phyloP scores from a whole-genome alignment of 805 yeast species.

The Ogataea polymorpha region DNA sequence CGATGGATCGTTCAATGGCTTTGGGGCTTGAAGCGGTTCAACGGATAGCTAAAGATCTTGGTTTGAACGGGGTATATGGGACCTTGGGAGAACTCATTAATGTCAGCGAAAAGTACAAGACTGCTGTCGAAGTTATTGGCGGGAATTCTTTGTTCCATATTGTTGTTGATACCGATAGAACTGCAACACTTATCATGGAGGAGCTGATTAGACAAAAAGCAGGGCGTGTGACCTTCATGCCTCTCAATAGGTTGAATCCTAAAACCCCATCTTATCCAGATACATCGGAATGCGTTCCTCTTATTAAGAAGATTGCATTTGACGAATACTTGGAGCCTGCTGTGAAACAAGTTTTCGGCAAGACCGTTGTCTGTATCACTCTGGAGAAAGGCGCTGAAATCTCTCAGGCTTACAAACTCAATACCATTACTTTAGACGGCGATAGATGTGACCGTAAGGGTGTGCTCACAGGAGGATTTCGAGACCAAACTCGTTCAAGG shows the following conservation, averaged over 20 bases:
- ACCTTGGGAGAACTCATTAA: conserved; percentile 80
- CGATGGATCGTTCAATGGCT: conserved; percentile 71
- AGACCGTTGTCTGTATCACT: conserved; percentile 70
- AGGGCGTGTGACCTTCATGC: conserved; percentile 91
- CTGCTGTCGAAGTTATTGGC: conserved; percentile 86
- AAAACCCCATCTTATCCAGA: conserved; percentile 54
- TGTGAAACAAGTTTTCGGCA: conserved; percentile 76
- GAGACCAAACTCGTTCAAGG: conserved; percentile 65
- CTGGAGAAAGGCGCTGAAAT: conserved; percentile 65
- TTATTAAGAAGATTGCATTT: conserved; percentile 68
- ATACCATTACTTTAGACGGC: conserved; percentile 88
- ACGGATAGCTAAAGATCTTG: conserved; percentile 56
- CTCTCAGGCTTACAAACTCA: conserved; percentile 57
- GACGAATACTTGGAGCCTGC: conserved; percentile 60
- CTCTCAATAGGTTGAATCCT: conserved; percentile 65
- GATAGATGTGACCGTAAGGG: conserved; percentile 85
- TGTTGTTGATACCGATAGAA: conserved; percentile 83
- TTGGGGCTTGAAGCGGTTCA: conserved; percentile 69
- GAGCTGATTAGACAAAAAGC: conserved; percentile 65
- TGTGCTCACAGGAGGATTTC: conserved; percentile 83
- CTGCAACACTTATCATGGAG: conserved; percentile 77
- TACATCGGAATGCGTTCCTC: conserved; percentile 66
- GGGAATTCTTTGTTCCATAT: conserved; percentile 84
- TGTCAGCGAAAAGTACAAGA: conserved; percentile 77
- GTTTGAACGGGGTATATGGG: conserved; percentile 70